Base-by-base conservation (phyloP, 805 yeast species). In the Zygoascus bituminiphila region DNA sequence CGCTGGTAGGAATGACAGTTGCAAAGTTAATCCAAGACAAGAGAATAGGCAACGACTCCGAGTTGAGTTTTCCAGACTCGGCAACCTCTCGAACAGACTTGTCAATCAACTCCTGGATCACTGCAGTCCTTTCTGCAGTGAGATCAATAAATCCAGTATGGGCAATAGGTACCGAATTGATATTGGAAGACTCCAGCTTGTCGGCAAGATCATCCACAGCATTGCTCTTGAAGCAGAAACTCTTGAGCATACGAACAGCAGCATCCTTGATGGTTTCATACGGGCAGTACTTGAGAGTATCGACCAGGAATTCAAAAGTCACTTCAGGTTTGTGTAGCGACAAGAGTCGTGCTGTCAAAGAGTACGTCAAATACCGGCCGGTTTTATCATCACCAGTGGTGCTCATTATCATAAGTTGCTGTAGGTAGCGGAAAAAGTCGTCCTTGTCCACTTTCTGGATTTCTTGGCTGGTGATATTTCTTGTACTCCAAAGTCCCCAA, bases 201-300 rank as follows among this genome's bases (percentile, higher is more conserved):
- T 31, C 26, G 20, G 52, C 25, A 20, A 47, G 37, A 3, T 46
- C 24, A 22, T 47, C 50, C 4, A 42, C 42, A 14, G 35, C 44
- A 12, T 44, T 49, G 8, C 55, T 44, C 21, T 41, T 41, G 22
- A 25, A 23, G 8, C 31, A 22, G 21, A 88, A 69, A 55, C 82
- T 87, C 61, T 83, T 87, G 58, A 88, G 72, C 21, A 87, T 78
- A 3, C 82, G 78, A 15, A 87, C 74, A 33, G 79, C 65, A 2
- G 79, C 79, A 21, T 82, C 71, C 55, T 79, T 79, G 20, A 78
- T 76, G 36, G 75, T 74, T 36, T 73, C 78, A 58, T 73, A 78
- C 1, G 93, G 89, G 58, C 91, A 84, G 45, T 75, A 70, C 24
- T 70, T 67, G 45, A 91, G 68, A 0, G 88, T 73, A 58, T 86